A percentile compares a stretch with the other conserved stretches of the same genome.
These are phyloP conservation scores for Boletus pseudo-olivaceus DNA, from an alignment of 768 basidiomycete species.

Conservation along the genomic window DNA sequence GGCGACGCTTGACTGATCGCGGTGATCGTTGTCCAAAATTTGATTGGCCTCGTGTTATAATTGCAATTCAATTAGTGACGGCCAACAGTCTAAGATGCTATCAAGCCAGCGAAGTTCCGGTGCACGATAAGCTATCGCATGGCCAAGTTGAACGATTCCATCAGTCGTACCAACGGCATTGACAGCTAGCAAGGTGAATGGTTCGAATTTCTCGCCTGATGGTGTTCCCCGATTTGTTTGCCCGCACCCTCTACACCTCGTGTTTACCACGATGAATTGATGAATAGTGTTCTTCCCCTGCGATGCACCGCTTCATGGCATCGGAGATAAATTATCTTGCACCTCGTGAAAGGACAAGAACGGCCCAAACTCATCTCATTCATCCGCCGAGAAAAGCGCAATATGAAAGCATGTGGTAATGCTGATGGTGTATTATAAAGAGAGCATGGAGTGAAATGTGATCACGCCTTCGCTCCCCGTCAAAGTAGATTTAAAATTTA, in stretches of 20 bases:
- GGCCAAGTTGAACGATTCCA: slow-evolving; percentile 1
- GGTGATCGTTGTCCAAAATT: slow-evolving; percentile 11
- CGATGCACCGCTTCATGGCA: slow-evolving; percentile 24
- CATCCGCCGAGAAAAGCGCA: slow-evolving; percentile 16
- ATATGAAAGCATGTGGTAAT: slow-evolving; percentile 1
- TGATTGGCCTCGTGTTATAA: slow-evolving; percentile 23
- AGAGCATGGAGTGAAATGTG: not conserved
- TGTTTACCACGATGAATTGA: slow-evolving; percentile 32
- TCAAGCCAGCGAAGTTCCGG: slow-evolving; percentile 10
- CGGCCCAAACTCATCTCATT: slow-evolving; percentile 14
- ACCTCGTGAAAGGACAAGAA: slow-evolving; percentile 19
- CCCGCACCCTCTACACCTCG: slow-evolving; percentile 23
- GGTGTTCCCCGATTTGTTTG: slow-evolving; percentile 10
- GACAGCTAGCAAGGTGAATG: slow-evolving; percentile 11
- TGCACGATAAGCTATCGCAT: not conserved
- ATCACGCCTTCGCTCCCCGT: not conserved
- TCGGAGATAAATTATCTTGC: slow-evolving; percentile 28
- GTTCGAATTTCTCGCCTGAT: slow-evolving; percentile 8
- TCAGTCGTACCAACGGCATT: slow-evolving; percentile 7
- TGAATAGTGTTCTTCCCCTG: slow-evolving; percentile 19
- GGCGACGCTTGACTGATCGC: slow-evolving; percentile 18
- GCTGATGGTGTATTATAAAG: not conserved
- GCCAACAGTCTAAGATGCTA: slow-evolving; percentile 13
- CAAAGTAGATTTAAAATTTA: slow-evolving; percentile 11
- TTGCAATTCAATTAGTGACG: slow-evolving; percentile 10